These are phyloP conservation scores for Plasmopara halstedii DNA, from an alignment of 352 stramenopile species.

Conservation along the genomic window DNA sequence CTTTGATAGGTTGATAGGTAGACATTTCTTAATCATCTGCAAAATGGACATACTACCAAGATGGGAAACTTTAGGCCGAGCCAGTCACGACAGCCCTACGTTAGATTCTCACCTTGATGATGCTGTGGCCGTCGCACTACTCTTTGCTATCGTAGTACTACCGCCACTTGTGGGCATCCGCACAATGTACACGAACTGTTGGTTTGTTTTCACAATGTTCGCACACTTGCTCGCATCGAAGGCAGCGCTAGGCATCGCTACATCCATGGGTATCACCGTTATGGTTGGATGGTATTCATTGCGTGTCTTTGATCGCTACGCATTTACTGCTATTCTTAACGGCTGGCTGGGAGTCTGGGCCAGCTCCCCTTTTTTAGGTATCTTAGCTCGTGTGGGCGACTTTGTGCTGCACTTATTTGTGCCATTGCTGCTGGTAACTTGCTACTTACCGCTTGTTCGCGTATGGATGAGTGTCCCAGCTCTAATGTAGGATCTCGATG, in stretches of 20 bases:
- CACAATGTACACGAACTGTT: conserved; percentile 79
- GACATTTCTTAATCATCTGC: not conserved
- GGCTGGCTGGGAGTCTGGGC: conserved; percentile 75
- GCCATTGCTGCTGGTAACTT: conserved; percentile 68
- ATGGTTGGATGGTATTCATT: conserved; percentile 84
- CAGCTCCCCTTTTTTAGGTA: conserved; percentile 47
- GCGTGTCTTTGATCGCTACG: conserved; percentile 69
- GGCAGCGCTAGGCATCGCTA: conserved; percentile 59
- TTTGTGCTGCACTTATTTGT: conserved; percentile 59
- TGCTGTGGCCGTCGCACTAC: conserved; percentile 35
- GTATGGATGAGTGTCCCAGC: conserved; percentile 78
- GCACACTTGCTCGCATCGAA: conserved; percentile 47
- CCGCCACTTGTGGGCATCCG: conserved; percentile 48
- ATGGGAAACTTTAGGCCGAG: conserved; percentile 7
- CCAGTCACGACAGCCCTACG: conserved; percentile 5
- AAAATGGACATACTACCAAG: conserved; percentile 24
- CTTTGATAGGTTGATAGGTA: not conserved
- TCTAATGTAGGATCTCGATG: conserved; percentile 39
- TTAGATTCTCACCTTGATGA: conserved; percentile 35
- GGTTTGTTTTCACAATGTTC: conserved; percentile 56
- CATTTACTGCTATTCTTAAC: conserved; percentile 65
- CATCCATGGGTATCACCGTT: conserved; percentile 76
- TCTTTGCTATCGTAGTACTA: conserved; percentile 53
- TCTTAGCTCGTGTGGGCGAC: conserved; percentile 52
- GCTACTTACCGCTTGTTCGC: conserved; percentile 62